Conservation (phyloP, 2,329 filamentous ascomycete genomes). For the Eutypa lata region DNA sequence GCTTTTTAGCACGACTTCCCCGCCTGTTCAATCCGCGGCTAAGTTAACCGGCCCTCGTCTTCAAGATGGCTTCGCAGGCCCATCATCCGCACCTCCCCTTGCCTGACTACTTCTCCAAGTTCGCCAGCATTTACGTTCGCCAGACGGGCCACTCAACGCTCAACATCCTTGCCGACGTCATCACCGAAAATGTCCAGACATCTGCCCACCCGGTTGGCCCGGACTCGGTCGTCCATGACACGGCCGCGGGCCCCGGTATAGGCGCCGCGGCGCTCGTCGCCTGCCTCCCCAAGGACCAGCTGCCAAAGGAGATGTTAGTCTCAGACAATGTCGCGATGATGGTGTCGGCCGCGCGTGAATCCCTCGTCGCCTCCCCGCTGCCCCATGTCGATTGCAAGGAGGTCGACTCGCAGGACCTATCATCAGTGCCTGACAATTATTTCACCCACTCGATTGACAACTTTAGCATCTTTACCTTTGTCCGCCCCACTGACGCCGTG, state of each 20-base stretch:
- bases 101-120: slow-evolving; percentile 29
- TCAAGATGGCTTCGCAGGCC: slow-evolving; percentile 13
- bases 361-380: slow-evolving; percentile 21
- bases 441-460: slow-evolving; percentile 25
- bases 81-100: slow-evolving; percentile 20
- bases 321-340: slow-evolving; percentile 26
- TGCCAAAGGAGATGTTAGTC: slow-evolving; percentile 23
- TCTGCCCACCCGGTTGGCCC: slow-evolving; percentile 19
- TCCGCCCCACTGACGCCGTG: slow-evolving; percentile 14
- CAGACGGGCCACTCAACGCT: slow-evolving; percentile 27
- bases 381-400: slow-evolving; percentile 22
- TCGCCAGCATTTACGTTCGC: slow-evolving; percentile 23
- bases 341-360: slow-evolving; percentile 24
- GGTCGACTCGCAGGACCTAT: slow-evolving; percentile 22
- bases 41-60: slow-evolving; percentile 4
- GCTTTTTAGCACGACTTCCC: too few relatives aligned
- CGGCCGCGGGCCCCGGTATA: slow-evolving; percentile 27
- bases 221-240: slow-evolving; percentile 28
- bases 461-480: slow-evolving; percentile 25
- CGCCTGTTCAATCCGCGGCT: too few relatives aligned
- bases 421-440: slow-evolving; percentile 17
- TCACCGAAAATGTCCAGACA: slow-evolving; percentile 23
- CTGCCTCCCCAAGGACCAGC: slow-evolving; percentile 19
- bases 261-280: slow-evolving; percentile 24
- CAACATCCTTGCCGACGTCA: slow-evolving; percentile 23